phyloP scores from a whole-genome alignment of 208 protist genomes.

The Leishmania gerbilli region DNA sequence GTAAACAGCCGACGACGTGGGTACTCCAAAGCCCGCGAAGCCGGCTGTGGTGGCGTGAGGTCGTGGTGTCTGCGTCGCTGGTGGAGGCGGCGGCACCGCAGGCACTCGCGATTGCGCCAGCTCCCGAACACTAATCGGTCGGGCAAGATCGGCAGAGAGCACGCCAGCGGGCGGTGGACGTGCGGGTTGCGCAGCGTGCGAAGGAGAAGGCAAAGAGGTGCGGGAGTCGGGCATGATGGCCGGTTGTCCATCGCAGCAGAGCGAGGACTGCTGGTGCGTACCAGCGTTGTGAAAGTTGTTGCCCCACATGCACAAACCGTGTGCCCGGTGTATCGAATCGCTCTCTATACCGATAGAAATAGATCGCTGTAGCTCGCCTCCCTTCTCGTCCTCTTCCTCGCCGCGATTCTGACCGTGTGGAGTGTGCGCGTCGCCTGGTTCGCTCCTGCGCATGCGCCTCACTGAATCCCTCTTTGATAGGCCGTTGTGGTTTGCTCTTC shows the following conservation, averaged over 20 bases:
- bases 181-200: not conserved
- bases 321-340: not conserved
- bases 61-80: not conserved
- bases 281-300: not conserved
- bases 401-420: not conserved
- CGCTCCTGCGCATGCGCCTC: not conserved
- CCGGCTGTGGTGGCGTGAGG: not conserved
- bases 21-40: constrained; percentile 26
- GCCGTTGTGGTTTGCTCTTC: not conserved
- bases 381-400: not conserved
- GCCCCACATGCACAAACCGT: constrained; percentile 15
- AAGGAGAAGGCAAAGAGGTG: not conserved
- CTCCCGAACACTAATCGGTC: constrained; percentile 57
- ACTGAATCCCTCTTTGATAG: not conserved
- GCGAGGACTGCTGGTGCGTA: not conserved
- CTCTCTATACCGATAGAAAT: not conserved
- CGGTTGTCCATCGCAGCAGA: not conserved
- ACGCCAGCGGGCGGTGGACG: constrained; percentile 10
- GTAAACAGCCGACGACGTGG: constrained; percentile 26
- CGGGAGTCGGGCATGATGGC: not conserved
- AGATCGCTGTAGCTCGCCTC: not conserved
- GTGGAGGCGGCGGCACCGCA: constrained; percentile 6
- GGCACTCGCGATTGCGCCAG: constrained; percentile 25
- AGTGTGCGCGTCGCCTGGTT: not conserved
- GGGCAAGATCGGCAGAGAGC: constrained; percentile 35